These are phyloP conservation scores for Clarireedia monteithiana DNA, from an alignment of 2,329 filamentous ascomycete species.

Conservation along the genomic window DNA sequence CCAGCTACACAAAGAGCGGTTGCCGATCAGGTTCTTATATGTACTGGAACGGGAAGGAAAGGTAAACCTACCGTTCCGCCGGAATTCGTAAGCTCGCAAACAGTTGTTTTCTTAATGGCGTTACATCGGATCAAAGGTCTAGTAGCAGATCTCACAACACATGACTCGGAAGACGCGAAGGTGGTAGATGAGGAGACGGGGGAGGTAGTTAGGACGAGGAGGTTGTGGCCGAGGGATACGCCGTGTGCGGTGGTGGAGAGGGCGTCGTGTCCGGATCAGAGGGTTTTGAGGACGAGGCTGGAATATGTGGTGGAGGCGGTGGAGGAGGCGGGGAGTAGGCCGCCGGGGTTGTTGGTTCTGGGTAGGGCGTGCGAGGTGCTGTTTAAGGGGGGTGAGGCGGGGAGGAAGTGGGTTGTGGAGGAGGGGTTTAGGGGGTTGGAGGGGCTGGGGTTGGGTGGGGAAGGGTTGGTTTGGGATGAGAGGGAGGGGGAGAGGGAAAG, in stretches of 20 bases:
- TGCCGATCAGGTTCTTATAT: constrained; percentile 89
- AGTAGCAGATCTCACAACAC: constrained; percentile 58
- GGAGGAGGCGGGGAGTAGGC: constrained; percentile 80
- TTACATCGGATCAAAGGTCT: constrained; percentile 75
- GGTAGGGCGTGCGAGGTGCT: constrained; percentile 78
- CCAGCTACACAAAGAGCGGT: constrained; percentile 84
- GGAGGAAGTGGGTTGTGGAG: constrained; percentile 72
- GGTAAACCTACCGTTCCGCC: constrained; percentile 77
- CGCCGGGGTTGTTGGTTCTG: constrained; percentile 81
- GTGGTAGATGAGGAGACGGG: constrained; percentile 27
- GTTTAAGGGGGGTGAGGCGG: constrained; percentile 40
- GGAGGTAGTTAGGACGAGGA: constrained; percentile 28
- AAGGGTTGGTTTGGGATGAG: constrained; percentile 7
- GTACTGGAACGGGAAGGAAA: constrained; percentile 90
- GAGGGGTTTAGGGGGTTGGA: constrained; percentile 78
- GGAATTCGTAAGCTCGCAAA: constrained; percentile 66
- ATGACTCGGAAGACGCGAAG: constrained; percentile 31
- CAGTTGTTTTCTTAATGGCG: constrained; percentile 92
- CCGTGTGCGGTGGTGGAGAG: constrained; percentile 91
- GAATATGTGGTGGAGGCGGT: constrained; percentile 73
- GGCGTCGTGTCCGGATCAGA: constrained; percentile 88
- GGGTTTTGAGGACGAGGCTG: constrained; percentile 83
- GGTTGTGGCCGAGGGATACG: constrained; percentile 64
- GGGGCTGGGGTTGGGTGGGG: constrained; percentile 16
- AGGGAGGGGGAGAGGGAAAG: constrained; percentile 6